phyloP scores from a whole-genome alignment of 169 alveolate species.

The Plasmodium sp. region DNA sequence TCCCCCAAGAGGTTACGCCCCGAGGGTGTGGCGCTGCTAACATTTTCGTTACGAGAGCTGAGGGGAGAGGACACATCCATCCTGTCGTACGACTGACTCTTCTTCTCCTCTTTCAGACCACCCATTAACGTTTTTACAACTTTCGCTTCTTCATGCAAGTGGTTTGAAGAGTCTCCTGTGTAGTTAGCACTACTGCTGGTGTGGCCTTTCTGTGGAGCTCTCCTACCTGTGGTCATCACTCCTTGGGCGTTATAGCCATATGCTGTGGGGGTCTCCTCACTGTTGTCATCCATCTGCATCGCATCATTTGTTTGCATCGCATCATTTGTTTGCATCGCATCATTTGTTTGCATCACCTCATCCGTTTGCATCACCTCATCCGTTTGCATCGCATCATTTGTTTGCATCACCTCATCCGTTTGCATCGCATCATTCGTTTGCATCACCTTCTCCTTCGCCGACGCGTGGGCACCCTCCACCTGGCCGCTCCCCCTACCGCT shows the following conservation, averaged over 20 bases:
- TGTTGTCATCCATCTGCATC: not conserved
- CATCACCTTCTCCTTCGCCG: not conserved
- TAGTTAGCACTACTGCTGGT: not conserved
- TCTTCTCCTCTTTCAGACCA: not conserved
- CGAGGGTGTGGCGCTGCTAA: not conserved
- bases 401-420: too few species aligned
- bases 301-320: not conserved
- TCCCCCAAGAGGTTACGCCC: not conserved
- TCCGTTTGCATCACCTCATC: too few species aligned
- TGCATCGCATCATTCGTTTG: not conserved
- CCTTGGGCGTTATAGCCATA: not conserved
- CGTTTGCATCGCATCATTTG: too few species aligned
- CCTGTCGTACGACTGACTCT: not conserved
- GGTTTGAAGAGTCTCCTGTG: not conserved
- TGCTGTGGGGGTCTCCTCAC: not conserved
- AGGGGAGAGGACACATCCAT: not conserved
- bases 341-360: too few species aligned
- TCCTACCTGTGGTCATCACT: not conserved
- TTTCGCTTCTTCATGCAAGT: not conserved
- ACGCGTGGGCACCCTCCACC: not conserved
- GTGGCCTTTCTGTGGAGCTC: not conserved
- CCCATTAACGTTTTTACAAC: not conserved
- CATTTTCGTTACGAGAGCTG: not conserved
- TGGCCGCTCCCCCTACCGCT: not conserved
- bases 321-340: too few species aligned